Evolutionary conservation across 371 early-diverging fungal genomes (phyloP).

Genomic region (Apophysomyces sp.): DNA sequence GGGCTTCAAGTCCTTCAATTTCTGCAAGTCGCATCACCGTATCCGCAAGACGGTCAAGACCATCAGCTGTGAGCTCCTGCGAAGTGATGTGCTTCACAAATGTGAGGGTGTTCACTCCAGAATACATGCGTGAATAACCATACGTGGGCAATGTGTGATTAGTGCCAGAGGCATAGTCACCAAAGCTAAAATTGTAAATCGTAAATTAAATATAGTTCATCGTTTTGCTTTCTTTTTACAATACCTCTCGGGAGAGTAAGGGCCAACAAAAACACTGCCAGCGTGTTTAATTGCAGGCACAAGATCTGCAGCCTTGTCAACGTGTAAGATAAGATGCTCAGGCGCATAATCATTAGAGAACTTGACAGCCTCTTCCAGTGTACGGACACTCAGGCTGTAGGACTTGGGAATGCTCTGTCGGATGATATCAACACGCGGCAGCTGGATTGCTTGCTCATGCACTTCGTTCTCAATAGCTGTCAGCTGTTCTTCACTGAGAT

Average conservation of each 20-base stretch:
- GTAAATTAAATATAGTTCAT: not conserved
- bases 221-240: not conserved
- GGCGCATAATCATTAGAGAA: conserved; percentile 97
- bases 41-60: conserved; percentile 82
- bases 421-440: conserved; percentile 91
- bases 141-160: conserved; percentile 99
- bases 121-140: conserved; percentile 96
- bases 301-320: conserved; percentile 69
- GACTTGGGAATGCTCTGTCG: conserved; percentile 85
- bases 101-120: conserved; percentile 93
- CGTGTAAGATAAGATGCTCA: conserved; percentile 95
- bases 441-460: conserved; percentile 75
- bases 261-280: conserved; percentile 96
- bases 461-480: conserved; percentile 78
- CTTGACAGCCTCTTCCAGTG: conserved; percentile 75
- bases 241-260: conserved; percentile 92
- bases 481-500: conserved; percentile 61
- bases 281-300: conserved; percentile 79
- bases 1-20: conserved; percentile 94
- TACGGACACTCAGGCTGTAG: conserved; percentile 67
- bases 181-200: conserved; percentile 63
- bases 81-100: conserved; percentile 96
- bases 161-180: conserved; percentile 99
- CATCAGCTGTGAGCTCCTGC: conserved; percentile 88
- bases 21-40: conserved; percentile 92